Base-by-base conservation (phyloP, 495 filamentous ascomycete genomes). In the Neurospora sp. region DNA sequence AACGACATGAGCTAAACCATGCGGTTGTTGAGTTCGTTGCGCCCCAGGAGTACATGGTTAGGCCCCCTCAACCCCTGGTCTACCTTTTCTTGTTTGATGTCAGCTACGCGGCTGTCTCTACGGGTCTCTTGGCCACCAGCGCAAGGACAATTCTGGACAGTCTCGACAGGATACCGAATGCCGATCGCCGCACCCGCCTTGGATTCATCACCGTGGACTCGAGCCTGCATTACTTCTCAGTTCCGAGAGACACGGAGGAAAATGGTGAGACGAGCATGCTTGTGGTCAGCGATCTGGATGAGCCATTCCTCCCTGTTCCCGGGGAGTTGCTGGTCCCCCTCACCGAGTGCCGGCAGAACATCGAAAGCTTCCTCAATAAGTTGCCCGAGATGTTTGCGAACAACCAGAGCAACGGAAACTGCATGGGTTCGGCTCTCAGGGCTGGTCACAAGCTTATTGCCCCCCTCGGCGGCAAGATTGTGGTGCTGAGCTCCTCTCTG, bases 11-110 rank as follows among this genome's bases (percentile, higher is more conserved):
- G 78, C 87, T 99, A 70, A 99, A 98, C 82, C 90, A 97, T 77
- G 87, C 93, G 68, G 94, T 98, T 37, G 94, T 97, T 22, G 96
- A 99, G 79, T 99, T 98, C 77, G 91, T 99, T 73, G 96, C 96
- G 8, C 96, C 96, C 14, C 96, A 98, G 82, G 96, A 99, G 83
- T 99, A 99, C 80, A 99, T 99, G 96, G 96, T 99, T 39, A 91
- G 96, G 27, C 94, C 96, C 71, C 96, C 96, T 3, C 96, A 99
- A 79, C 96, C 96, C 20, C 86, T 99, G 12, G 95, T 98, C n/a
- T 99, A 99, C 76, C 88, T 98, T 18, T 99, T 99, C 88, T 85
- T 98, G 73, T 93, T 99, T 78, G 96, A 99, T 78, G 96, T 98
- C 73, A 97, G 94, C 85, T 96, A 94, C 75, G 89, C 93, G 10